Evolutionary conservation across 306 rosid genomes (phyloP).

Genomic region (Trifolium dubium): DNA sequence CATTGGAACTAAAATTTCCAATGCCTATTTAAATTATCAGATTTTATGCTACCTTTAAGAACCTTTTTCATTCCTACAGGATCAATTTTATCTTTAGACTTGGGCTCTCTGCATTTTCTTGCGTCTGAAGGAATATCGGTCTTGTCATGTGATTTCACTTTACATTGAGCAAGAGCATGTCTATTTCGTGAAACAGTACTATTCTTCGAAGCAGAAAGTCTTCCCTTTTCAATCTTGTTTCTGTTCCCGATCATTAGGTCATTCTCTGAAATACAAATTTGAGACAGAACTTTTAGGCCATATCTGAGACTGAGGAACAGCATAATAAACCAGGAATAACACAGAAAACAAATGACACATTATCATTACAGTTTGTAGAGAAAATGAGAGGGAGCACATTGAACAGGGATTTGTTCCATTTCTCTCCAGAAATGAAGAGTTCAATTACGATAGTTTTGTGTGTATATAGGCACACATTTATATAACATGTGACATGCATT

Average conservation of each 20-base stretch:
- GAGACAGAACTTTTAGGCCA: slow-evolving; percentile 30
- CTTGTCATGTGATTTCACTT: slow-evolving; percentile 48
- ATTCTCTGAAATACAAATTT: slow-evolving; percentile 63
- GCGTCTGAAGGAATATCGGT: slow-evolving; percentile 45
- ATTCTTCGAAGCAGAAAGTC: slow-evolving; percentile 57
- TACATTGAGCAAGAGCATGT: slow-evolving; percentile 54
- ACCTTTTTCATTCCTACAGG: slow-evolving; percentile 46
- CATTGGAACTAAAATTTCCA: slow-evolving; percentile 46
- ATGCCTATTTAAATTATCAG: slow-evolving; percentile 48
- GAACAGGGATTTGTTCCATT: background rate
- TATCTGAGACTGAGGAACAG: slow-evolving; percentile 9
- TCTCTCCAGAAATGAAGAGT: background rate
- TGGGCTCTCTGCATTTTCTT: slow-evolving; percentile 50
- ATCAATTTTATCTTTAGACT: slow-evolving; percentile 38
- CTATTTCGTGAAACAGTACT: slow-evolving; percentile 50
- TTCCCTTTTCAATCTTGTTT: slow-evolving; percentile 54
- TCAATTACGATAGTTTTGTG: background rate
- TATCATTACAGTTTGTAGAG: background rate
- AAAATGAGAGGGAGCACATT: slow-evolving; percentile 8
- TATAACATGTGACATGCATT: background rate
- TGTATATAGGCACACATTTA: background rate
- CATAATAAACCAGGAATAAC: background rate
- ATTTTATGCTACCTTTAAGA: slow-evolving; percentile 44
- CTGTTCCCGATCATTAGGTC: slow-evolving; percentile 63
- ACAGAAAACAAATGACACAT: background rate